phyloP scores from a whole-genome alignment of 2,329 filamentous ascomycete species.

The Sarocladium strictum region DNA sequence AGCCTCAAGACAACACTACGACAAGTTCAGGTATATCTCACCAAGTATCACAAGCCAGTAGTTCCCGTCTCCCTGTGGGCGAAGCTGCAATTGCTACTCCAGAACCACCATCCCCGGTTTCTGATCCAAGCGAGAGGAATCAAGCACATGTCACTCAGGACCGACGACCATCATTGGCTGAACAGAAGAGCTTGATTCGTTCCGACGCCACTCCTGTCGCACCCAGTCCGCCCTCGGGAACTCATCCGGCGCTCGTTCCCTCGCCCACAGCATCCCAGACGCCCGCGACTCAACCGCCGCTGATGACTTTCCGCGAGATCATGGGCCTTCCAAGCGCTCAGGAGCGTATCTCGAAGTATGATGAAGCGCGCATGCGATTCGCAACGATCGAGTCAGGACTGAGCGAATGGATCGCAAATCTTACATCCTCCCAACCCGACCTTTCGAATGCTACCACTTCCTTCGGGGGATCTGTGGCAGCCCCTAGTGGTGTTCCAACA shows the following conservation, averaged over 20 bases:
- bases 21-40: conserved; percentile 19
- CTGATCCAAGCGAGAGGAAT: conserved; percentile 24
- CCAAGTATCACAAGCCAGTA: conserved; percentile 30
- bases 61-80: neutral
- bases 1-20: neutral
- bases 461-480: conserved; percentile 17
- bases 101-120: conserved; percentile 40
- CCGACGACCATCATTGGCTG: neutral
- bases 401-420: conserved; percentile 45
- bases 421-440: conserved; percentile 42
- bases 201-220: neutral
- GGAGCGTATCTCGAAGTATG: conserved; percentile 69
- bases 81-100: conserved; percentile 12
- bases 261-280: neutral
- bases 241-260: neutral
- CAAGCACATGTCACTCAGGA: neutral
- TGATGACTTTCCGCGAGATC: conserved; percentile 69
- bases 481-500: conserved; percentile 6
- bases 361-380: conserved; percentile 66
- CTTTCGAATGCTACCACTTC: conserved; percentile 33
- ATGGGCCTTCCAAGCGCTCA: conserved; percentile 57
- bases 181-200: neutral
- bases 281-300: conserved; percentile 15
- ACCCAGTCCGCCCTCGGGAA: neutral
- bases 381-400: conserved; percentile 70